Evolutionary conservation across 2,329 filamentous ascomycete genomes (phyloP), one percentile per base, ranked within the genome.

Genomic region (Alternaria sp.): DNA sequence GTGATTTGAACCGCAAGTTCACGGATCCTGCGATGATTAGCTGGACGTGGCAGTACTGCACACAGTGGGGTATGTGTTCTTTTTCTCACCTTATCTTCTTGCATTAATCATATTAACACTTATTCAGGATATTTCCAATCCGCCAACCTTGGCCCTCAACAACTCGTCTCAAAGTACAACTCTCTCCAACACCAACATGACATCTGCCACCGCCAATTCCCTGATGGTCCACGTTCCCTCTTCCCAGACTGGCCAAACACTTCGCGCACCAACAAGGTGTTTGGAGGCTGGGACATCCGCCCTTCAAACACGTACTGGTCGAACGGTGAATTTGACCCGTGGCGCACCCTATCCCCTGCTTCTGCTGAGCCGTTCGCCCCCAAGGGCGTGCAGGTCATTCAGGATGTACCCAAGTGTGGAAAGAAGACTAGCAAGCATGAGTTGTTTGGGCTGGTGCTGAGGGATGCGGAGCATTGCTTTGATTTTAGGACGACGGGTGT

Each of bases 1-100:
- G 83, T 63, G 66, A 80, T 30, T 64, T 84, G 30, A 72, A 79
- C 32, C 63, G 71, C 18, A 62, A 61, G 5, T 71, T 77, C 43
- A 66, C 67, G 2, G 76, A 81, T 7, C 76, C 82, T 0, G 64
- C 75, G 7, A 65, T 59, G 2, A 82, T 85, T 61, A 71, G 74
- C 51, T 85, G 82, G 82, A 80, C 74, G 1, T 85, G 83, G 82
- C 83, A 86, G 65, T 83, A 81, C 67, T 86, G 84, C 70, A 83
- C 80, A 3, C 79, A 86, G 67, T 85, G 81, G 80, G 84, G 75
- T 75, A 61, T 62, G 71, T 66, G 18, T 11, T 28, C 9, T 34
- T 20, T 34, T 11, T 11, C 20, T 11, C 32, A n/a, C 39, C 24
- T 32, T 30, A 4, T 36, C 26, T 5, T 43, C 20, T 11, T 32